phyloP scores from a whole-genome alignment of 441 rosid species.

The Syzygium malaccense region DNA sequence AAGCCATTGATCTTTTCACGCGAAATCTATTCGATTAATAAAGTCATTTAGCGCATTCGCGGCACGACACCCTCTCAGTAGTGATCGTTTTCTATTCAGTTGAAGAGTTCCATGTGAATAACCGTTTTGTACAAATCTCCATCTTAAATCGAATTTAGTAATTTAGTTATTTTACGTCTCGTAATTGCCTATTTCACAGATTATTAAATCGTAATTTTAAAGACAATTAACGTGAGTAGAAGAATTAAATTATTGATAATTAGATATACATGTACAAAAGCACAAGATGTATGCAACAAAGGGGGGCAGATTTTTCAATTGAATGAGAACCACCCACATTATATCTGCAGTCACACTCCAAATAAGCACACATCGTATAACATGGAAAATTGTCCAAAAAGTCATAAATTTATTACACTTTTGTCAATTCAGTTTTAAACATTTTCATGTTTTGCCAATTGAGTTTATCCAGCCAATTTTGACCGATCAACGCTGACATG shows the following conservation, averaged over 20 bases:
- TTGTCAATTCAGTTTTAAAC: too few relatives aligned
- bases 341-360: background rate
- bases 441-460: too few relatives aligned
- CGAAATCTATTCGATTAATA: background rate
- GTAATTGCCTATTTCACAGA: background rate
- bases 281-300: too few relatives aligned
- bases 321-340: background rate
- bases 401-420: too few relatives aligned
- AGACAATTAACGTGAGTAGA: background rate
- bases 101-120: background rate
- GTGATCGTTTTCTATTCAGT: background rate
- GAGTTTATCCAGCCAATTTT: too few relatives aligned
- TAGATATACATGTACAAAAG: background rate
- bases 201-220: background rate
- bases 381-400: too few relatives aligned
- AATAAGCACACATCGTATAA: background rate
- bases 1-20: background rate
- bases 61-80: rapidly evolving
- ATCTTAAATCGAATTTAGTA: background rate
- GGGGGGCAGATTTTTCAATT: background rate
- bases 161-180: background rate
- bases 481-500: rapidly evolving
- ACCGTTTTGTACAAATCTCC: rapidly evolving
- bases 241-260: background rate
- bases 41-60: background rate